These are phyloP conservation scores for Apiotrichum gamsii DNA, from an alignment of 1,284 basidiomycete genomes.

Conservation along the genomic window DNA sequence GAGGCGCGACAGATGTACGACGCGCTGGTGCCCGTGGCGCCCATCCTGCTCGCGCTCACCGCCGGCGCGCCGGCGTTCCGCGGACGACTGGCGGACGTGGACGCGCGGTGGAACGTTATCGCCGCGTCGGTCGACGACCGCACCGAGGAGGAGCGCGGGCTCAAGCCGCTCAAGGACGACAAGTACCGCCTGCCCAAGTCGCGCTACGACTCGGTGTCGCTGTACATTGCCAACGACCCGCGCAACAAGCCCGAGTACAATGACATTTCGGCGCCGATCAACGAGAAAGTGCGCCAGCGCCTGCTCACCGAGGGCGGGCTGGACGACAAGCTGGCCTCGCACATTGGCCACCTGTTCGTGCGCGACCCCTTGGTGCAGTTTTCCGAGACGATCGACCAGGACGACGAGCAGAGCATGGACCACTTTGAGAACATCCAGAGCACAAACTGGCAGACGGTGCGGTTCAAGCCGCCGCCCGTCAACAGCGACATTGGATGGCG, in stretches of 20 bases:
- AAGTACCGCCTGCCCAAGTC: slow-evolving; percentile 85
- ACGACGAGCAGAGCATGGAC: slow-evolving; percentile 78
- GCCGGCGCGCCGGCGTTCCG: slow-evolving; percentile 92
- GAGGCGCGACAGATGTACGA: slow-evolving; percentile 93
- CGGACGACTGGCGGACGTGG: slow-evolving; percentile 91
- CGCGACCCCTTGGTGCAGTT: slow-evolving; percentile 96
- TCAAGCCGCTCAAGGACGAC: slow-evolving; percentile 72
- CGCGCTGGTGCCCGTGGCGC: slow-evolving; percentile 85
- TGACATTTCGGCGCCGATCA: slow-evolving; percentile 75
- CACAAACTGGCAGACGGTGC: slow-evolving; percentile 98
- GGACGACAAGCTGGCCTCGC: slow-evolving; percentile 79
- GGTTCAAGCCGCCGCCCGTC: slow-evolving; percentile 96
- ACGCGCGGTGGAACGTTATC: slow-evolving; percentile 98
- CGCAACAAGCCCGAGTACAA: slow-evolving; percentile 89
- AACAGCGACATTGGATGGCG: slow-evolving; percentile 93
- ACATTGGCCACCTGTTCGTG: slow-evolving; percentile 93
- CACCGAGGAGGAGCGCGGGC: slow-evolving; percentile 85
- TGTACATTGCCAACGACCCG: slow-evolving; percentile 84
- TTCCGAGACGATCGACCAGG: slow-evolving; percentile 86
- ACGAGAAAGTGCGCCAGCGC: slow-evolving; percentile 65
- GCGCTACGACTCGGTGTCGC: slow-evolving; percentile 90
- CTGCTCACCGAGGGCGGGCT: slow-evolving; percentile 71
- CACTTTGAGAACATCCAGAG: slow-evolving; percentile 99
- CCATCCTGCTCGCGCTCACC: slow-evolving; percentile 72
- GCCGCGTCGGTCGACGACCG: slow-evolving; percentile 95